Base-by-base conservation (phyloP, 805 yeast genomes). In the Candida takata region DNA sequence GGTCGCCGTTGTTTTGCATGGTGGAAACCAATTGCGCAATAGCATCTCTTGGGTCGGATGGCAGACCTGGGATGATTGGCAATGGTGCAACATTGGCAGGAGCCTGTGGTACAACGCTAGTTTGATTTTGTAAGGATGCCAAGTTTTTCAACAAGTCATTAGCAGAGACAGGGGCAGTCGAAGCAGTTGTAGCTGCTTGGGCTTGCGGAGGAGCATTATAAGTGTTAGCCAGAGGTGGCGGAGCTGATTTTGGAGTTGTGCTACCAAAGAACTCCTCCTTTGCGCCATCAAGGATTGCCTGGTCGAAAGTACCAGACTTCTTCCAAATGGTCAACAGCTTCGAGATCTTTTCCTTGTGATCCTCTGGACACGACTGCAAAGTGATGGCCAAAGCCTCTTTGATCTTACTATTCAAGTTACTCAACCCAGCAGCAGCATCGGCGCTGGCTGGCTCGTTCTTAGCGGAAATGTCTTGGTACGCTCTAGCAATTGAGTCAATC, bases 271-370 rank as follows among this genome's bases (percentile, higher is more conserved):
- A 73, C 52, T 72, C 78, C 10, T 66, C 58, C 54, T 79, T 73
- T 40, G 85, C 70, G 14, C 69, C 55, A 30, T 68, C 59, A 37
- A 92, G 64, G 23, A 69, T 62, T 27, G 68, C 66, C 29, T 73
- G 71, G 37, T 68, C 67, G 61, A 92, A 90, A 12, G 95, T 82
- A 29, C 75, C 77, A 25, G 87, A 81, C 45, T 84, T 77, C 47
- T 77, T 84, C 98, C 98, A 92, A 51, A 92, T 88, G 44, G 85
- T 95, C 46, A 92, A 72, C 48, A 92, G 69, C 61, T 87, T 90
- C 51, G 78, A 67, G 48, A 87, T 74, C 58, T 88, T 92, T 40
- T 77, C 86, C 54, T 60, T 73, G 60, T 67, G 83, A 54, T 69
- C 83, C 37, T 62, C 68, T 41, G 69, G 61, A 42, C 75, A 66